Percentiles rank a stretch among this genome's conserved stretches.
Conservation (phyloP, 2,329 filamentous ascomycete genomes). For the Cercospora sojina region DNA sequence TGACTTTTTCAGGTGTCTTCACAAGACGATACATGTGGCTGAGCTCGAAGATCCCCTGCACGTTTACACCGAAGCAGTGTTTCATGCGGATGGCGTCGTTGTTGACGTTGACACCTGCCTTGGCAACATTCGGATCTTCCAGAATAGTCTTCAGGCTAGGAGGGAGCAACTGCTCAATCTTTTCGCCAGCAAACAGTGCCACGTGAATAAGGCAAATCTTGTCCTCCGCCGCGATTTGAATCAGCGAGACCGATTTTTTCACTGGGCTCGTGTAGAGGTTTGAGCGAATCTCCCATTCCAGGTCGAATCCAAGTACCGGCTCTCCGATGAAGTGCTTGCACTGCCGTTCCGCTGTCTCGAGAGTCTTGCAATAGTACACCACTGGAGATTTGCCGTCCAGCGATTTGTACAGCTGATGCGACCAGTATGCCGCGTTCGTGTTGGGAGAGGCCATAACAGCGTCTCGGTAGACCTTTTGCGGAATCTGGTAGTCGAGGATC, state of each 20-base stretch:
- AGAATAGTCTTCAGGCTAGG: slow-evolving; percentile 70
- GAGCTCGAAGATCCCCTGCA: slow-evolving; percentile 72
- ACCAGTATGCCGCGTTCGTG: slow-evolving; percentile 54
- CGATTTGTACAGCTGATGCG: slow-evolving; percentile 66
- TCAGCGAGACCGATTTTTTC: slow-evolving; percentile 67
- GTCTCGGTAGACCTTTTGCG: slow-evolving; percentile 29
- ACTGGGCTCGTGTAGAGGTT: slow-evolving; percentile 33
- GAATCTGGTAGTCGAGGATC: slow-evolving; percentile 30
- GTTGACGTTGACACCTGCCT: slow-evolving; percentile 74
- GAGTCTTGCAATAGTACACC: slow-evolving; percentile 75
- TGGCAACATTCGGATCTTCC: slow-evolving; percentile 67
- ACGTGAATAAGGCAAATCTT: slow-evolving; percentile 81
- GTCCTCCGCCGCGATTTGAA: slow-evolving; percentile 76
- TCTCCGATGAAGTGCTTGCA: slow-evolving; percentile 66
- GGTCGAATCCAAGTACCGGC: slow-evolving; percentile 77
- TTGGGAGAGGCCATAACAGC: slow-evolving; percentile 33
- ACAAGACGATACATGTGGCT: slow-evolving; percentile 79
- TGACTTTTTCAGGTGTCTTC: slow-evolving; percentile 61
- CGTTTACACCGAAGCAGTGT: slow-evolving; percentile 63
- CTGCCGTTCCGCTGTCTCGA: slow-evolving; percentile 65
- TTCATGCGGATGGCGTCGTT: slow-evolving; percentile 65
- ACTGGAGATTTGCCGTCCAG: slow-evolving; percentile 68
- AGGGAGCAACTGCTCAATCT: slow-evolving; percentile 59
- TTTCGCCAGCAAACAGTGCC: slow-evolving; percentile 53
- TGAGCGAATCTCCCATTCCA: slow-evolving; percentile 71